These are phyloP conservation scores for Lizanozyma gosingica DNA, from an alignment of 1,139 yeast species.

Conservation along the genomic window DNA sequence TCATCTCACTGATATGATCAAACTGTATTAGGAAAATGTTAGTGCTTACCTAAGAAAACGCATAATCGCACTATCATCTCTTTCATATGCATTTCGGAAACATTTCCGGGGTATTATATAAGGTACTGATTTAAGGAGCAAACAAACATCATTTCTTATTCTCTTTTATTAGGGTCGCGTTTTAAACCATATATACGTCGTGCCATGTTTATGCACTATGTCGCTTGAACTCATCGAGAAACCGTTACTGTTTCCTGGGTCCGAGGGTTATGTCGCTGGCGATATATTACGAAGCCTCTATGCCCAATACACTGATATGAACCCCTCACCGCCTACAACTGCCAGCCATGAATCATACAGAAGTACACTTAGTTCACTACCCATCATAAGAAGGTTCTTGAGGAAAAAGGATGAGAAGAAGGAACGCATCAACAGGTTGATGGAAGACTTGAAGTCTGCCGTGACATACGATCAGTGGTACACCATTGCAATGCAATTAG, in stretches of 20 bases:
- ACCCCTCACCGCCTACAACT: neutral
- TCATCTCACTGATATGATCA: no score
- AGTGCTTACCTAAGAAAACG: no score
- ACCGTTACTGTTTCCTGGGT: neutral
- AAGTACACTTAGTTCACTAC: slow-evolving; percentile 12
- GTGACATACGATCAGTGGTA: slow-evolving; percentile 67
- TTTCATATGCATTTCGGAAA: no score
- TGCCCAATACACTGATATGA: neutral
- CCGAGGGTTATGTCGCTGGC: neutral
- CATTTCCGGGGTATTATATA: no score
- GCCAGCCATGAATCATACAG: neutral
- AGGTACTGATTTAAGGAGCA: no score
- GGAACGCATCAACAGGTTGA: slow-evolving; percentile 19
- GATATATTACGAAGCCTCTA: neutral
- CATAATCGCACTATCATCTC: no score
- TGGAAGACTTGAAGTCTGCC: slow-evolving; percentile 48
- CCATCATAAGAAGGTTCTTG: slow-evolving; percentile 19
- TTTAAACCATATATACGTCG: no score
- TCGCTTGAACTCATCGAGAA: neutral
- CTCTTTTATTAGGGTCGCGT: no score
- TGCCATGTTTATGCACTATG: no score
- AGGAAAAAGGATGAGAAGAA: slow-evolving; percentile 22
- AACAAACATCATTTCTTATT: no score
- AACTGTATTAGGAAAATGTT: no score
- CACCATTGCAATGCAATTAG: slow-evolving; percentile 52